Percentiles rank a stretch among this genome's conserved stretches.
Conservation (phyloP, 768 basidiomycete genomes). For the Amanita jacksonii region DNA sequence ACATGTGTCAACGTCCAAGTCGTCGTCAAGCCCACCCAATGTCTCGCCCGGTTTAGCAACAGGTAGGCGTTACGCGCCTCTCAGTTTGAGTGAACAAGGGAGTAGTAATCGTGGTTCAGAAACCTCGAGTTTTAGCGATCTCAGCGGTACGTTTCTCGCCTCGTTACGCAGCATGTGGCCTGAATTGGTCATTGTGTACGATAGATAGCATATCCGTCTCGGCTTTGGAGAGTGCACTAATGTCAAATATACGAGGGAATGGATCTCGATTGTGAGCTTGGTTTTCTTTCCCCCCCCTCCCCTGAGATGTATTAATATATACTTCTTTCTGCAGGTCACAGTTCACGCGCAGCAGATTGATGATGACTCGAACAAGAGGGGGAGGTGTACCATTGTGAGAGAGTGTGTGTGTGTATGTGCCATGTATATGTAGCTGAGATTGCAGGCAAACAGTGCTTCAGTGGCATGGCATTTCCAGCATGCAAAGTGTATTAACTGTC, state of each 20-base stretch:
- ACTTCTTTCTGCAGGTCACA: slow-evolving; percentile 3
- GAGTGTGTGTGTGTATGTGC: too few relatives aligned
- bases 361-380: slow-evolving; percentile 1
- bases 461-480: too few relatives aligned
- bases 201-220: slow-evolving; percentile 57
- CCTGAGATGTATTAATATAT: too few relatives aligned
- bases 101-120: slow-evolving; percentile 65
- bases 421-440: neutral
- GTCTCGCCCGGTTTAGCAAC: slow-evolving; percentile 45
- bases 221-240: slow-evolving; percentile 68
- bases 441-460: neutral
- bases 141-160: slow-evolving; percentile 52
- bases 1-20: slow-evolving; percentile 44
- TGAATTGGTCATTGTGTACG: slow-evolving; percentile 28
- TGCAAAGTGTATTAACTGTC: too few relatives aligned
- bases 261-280: slow-evolving; percentile 62
- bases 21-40: slow-evolving; percentile 51
- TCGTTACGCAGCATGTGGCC: too few relatives aligned
- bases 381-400: slow-evolving; percentile 7
- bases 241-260: slow-evolving; percentile 62
- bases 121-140: slow-evolving; percentile 76
- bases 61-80: slow-evolving; percentile 38
- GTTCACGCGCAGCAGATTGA: slow-evolving; percentile 9
- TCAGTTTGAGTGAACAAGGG: slow-evolving; percentile 40
- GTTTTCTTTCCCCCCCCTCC: too few relatives aligned